A percentile compares a stretch with the other conserved stretches of the same genome.
phyloP scores from a whole-genome alignment of 306 rosid genomes.

The Parietaria judaica region DNA sequence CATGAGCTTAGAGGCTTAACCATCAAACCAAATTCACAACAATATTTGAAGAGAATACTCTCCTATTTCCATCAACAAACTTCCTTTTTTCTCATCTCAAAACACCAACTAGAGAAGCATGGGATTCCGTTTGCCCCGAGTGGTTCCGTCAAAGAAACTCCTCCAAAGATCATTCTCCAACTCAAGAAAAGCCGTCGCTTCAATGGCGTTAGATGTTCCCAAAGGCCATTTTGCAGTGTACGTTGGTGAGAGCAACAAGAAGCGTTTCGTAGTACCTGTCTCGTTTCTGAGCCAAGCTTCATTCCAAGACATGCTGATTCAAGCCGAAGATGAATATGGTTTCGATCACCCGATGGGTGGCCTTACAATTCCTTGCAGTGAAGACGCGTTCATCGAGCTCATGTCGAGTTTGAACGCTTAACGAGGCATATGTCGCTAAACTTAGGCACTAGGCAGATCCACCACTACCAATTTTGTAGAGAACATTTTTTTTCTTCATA shows the following conservation, averaged over 20 bases:
- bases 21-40: conserved; percentile 1
- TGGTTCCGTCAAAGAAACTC: conserved; percentile 9
- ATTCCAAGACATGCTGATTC: conserved; percentile 23
- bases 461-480: neutral
- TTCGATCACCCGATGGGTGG: conserved; percentile 41
- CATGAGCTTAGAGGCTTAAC: neutral
- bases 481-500: neutral
- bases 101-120: neutral
- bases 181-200: neutral
- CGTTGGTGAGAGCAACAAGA: conserved; percentile 34
- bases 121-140: conserved; percentile 15
- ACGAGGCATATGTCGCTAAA: too few species aligned
- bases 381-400: neutral
- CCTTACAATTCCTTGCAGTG: neutral
- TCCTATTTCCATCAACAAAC: neutral
- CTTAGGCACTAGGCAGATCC: neutral
- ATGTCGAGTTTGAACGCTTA: neutral
- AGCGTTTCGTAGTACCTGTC: conserved; percentile 19
- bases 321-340: neutral
- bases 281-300: conserved; percentile 33
- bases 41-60: neutral
- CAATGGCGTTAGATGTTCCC: conserved; percentile 23
- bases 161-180: conserved; percentile 5
- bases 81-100: neutral
- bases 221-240: conserved; percentile 40